Evolutionary conservation across 257 asterid species (phyloP).

Genomic region (Penstemon newberryi): DNA sequence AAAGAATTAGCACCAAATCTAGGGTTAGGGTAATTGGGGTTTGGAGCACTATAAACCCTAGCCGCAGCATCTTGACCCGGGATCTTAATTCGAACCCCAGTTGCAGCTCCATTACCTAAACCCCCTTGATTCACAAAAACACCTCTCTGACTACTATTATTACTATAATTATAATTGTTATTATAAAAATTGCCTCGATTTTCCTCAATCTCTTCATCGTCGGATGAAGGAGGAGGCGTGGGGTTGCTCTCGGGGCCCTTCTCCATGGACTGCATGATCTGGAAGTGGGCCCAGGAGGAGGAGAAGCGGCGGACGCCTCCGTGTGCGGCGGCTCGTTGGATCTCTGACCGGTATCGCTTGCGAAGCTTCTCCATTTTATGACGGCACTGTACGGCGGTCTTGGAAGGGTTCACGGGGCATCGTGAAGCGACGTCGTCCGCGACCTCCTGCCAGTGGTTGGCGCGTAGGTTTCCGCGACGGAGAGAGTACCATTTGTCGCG

Average conservation of each 20-base stretch:
- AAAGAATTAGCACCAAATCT: slow-evolving; percentile 34
- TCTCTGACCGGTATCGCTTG: slow-evolving; percentile 88
- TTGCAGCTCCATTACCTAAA: slow-evolving; percentile 47
- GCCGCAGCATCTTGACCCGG: slow-evolving; percentile 51
- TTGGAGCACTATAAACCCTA: slow-evolving; percentile 38
- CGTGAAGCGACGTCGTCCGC: slow-evolving; percentile 71
- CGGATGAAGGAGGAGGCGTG: slow-evolving; percentile 47
- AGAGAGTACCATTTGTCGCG: slow-evolving; percentile 91
- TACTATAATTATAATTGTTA: slow-evolving; percentile 14
- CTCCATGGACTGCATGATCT: slow-evolving; percentile 83
- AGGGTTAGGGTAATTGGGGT: slow-evolving; percentile 38
- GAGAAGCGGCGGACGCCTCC: slow-evolving; percentile 65
- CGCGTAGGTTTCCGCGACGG: slow-evolving; percentile 88
- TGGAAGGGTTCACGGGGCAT: slow-evolving; percentile 53
- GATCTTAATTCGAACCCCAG: slow-evolving; percentile 77
- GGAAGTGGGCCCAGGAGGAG: slow-evolving; percentile 92
- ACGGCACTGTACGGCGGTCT: slow-evolving; percentile 94
- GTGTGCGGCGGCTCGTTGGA: slow-evolving; percentile 79
- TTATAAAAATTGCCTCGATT: slow-evolving; percentile 47
- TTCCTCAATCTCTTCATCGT: slow-evolving; percentile 45
- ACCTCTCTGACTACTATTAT: slow-evolving; percentile 26
- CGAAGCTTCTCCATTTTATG: slow-evolving; percentile 99
- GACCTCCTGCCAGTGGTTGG: slow-evolving; percentile 97
- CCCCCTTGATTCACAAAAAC: slow-evolving; percentile 33
- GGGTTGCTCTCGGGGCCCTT: slow-evolving; percentile 58